Conservation (phyloP, 495 filamentous ascomycete species). For the Hypoxylon intermedium region DNA sequence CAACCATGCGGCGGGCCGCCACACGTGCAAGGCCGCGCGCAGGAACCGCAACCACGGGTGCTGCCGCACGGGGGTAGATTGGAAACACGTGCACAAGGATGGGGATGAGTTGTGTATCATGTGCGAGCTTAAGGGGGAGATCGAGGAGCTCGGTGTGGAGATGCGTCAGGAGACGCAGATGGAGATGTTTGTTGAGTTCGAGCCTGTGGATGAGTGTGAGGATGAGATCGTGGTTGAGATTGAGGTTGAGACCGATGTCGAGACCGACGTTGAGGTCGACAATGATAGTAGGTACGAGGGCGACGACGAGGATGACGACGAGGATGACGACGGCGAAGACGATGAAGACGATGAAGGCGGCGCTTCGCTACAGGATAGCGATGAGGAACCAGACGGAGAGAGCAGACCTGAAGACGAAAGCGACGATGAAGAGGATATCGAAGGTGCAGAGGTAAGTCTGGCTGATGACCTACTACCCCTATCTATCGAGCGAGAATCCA, state of each 20-base stretch:
- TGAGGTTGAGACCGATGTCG: background rate
- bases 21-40: conserved; percentile 31
- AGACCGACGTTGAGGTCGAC: background rate
- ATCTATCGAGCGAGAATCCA: background rate
- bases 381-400: background rate
- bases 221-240: background rate
- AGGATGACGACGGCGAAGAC: too few relatives aligned
- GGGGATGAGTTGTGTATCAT: conserved; percentile 25
- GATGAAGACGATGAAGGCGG: too few relatives aligned
- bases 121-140: conserved; percentile 29
- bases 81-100: background rate
- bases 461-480: background rate
- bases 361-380: background rate
- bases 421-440: background rate
- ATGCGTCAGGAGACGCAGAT: conserved; percentile 3
- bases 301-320: too few relatives aligned
- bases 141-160: background rate
- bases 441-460: background rate
- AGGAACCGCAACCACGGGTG: conserved; percentile 5
- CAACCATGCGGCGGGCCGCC: conserved; percentile 17
- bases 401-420: background rate
- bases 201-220: background rate
- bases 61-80: conserved; percentile 33
- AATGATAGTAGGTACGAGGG: too few relatives aligned
- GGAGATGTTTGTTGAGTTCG: conserved; percentile 1